Evolutionary conservation across 225 moss, liverwort and hornwort genomes (phyloP).

Genomic region (Anthoceros angustus): DNA sequence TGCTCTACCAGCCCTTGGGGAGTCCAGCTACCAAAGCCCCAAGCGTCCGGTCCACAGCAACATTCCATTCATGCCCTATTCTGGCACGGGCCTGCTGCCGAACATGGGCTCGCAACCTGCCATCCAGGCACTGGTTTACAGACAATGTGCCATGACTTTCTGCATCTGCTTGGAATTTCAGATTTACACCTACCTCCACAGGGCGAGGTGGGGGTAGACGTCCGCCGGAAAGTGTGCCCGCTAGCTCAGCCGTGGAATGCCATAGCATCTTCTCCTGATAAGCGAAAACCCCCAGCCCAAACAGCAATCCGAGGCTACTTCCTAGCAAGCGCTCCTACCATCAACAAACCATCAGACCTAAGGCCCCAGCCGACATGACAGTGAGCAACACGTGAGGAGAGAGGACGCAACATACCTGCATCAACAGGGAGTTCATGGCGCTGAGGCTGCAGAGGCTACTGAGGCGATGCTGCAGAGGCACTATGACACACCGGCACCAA

Average conservation of each 20-base stretch:
- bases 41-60: conserved; percentile 30
- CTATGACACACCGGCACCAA: too few relatives aligned
- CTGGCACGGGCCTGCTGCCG: conserved; percentile 30
- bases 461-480: too few relatives aligned
- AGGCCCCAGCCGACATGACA: neutral
- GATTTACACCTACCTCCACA: conserved; percentile 17
- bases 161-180: neutral
- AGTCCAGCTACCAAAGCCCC: conserved; percentile 30
- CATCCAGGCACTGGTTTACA: conserved; percentile 3
- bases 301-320: conserved; percentile 30
- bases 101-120: conserved; percentile 39
- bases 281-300: conserved; percentile 32
- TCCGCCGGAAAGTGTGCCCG: conserved; percentile 31
- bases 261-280: conserved; percentile 33
- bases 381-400: too few relatives aligned
- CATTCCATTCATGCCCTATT: conserved; percentile 44
- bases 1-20: conserved; percentile 44
- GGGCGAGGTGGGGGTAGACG: conserved; percentile 19
- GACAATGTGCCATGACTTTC: neutral
- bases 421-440: too few relatives aligned
- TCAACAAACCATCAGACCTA: neutral
- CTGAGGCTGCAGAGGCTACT: too few relatives aligned
- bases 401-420: too few relatives aligned
- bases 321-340: conserved; percentile 48
- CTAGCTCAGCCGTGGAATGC: conserved; percentile 36